Percentiles rank a stretch among this genome's conserved stretches.
Conservation (phyloP, 2,329 filamentous ascomycete species). For the Claviceps sp. region DNA sequence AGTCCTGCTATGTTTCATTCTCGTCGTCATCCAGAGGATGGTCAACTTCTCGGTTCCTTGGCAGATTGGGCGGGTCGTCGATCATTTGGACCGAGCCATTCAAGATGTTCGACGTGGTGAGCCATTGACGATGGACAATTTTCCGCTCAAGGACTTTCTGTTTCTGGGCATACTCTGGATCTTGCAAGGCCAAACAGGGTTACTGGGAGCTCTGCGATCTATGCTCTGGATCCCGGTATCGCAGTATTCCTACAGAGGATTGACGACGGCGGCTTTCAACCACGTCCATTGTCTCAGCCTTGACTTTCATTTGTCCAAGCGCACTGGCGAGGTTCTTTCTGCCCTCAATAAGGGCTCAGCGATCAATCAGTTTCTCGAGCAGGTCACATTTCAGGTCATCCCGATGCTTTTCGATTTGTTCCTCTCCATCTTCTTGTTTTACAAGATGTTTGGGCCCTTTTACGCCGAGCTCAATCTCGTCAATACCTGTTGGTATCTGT, state of each 20-base stretch:
- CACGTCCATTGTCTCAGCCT: constrained; percentile 91
- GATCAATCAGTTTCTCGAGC: constrained; percentile 93
- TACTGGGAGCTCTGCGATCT: constrained; percentile 70
- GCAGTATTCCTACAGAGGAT: constrained; percentile 88
- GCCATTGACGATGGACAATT: constrained; percentile 20
- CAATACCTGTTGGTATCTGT: constrained; percentile 91
- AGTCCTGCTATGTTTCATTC: constrained; percentile 67
- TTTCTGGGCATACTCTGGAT: constrained; percentile 57
- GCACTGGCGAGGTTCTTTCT: constrained; percentile 89
- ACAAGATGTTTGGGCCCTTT: constrained; percentile 46
- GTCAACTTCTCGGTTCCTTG: constrained; percentile 79
- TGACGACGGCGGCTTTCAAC: constrained; percentile 92
- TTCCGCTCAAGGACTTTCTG: constrained; percentile 22
- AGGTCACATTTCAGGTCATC: constrained; percentile 88
- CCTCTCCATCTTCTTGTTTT: constrained; percentile 70
- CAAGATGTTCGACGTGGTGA: constrained; percentile 31
- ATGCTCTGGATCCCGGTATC: constrained; percentile 93
- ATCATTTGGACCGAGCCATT: constrained; percentile 45
- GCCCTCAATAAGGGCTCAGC: constrained; percentile 91
- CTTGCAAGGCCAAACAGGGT: constrained; percentile 76
- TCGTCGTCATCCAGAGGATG: constrained; percentile 67
- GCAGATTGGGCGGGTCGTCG: constrained; percentile 70
- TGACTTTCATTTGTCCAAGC: constrained; percentile 93
- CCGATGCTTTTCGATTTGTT: constrained; percentile 88
- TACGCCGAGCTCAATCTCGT: constrained; percentile 83